These are phyloP conservation scores for Pugionium cornutum DNA, from an alignment of 345 rosid species.

Conservation along the genomic window DNA sequence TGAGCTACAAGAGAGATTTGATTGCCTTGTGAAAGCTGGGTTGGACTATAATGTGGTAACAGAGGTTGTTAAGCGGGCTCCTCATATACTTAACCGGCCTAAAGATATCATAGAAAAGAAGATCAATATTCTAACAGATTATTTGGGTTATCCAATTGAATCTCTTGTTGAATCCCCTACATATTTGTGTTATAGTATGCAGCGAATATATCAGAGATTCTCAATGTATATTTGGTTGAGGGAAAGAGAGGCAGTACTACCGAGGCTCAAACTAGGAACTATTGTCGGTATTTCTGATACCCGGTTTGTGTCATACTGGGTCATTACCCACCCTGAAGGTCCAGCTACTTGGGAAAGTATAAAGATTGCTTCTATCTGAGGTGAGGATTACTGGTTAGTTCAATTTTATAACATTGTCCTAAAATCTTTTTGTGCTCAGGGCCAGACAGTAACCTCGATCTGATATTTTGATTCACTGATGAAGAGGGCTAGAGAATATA, in stretches of 20 bases:
- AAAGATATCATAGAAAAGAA: conserved; percentile 55
- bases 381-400: not conserved
- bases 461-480: conserved; percentile 2
- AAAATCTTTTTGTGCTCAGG: not conserved
- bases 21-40: conserved; percentile 65
- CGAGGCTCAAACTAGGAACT: conserved; percentile 48
- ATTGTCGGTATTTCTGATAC: conserved; percentile 50
- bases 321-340: conserved; percentile 61
- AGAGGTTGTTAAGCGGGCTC: conserved; percentile 55
- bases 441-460: not conserved
- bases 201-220: conserved; percentile 58
- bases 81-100: conserved; percentile 61
- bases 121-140: conserved; percentile 51
- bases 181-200: conserved; percentile 47
- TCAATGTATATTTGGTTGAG: conserved; percentile 73
- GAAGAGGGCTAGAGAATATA: conserved; percentile 12
- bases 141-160: conserved; percentile 59
- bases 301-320: conserved; percentile 43
- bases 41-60: conserved; percentile 56
- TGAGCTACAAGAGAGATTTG: conserved; percentile 75
- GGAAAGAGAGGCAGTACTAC: conserved; percentile 45
- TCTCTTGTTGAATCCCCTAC: conserved; percentile 54
- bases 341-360: conserved; percentile 58
- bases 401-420: not conserved
- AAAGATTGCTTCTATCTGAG: conserved; percentile 41